Conservation (phyloP, 2,329 filamentous ascomycete species). For the Fusarium goolgardi region DNA sequence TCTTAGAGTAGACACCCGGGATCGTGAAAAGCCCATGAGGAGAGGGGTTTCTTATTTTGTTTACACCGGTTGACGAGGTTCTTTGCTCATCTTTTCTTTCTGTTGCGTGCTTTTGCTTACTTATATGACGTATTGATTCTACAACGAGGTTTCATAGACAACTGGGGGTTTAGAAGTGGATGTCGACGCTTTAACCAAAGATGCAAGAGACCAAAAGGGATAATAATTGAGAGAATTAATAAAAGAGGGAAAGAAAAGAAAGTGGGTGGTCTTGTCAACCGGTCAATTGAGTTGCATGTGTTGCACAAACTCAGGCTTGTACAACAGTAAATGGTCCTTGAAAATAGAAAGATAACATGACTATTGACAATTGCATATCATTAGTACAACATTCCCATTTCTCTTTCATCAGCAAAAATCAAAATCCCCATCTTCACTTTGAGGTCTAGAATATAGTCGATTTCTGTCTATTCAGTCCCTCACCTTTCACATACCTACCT, state of each 20-base stretch:
- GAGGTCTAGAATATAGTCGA: conserved; percentile 2
- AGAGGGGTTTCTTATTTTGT: neutral
- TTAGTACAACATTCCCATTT: conserved; percentile 16
- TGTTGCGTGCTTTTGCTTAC: neutral
- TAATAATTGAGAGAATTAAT: neutral
- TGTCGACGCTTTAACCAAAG: neutral
- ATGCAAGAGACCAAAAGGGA: conserved; percentile 1
- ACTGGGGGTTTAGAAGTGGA: neutral
- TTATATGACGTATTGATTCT: conserved; percentile 37
- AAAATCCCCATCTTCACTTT: conserved; percentile 1
- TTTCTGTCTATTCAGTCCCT: neutral
- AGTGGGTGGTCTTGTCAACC: neutral
- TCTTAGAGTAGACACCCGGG: neutral
- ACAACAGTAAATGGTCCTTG: conserved; percentile 3
- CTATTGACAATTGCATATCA: conserved; percentile 9
- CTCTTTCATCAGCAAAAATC: neutral
- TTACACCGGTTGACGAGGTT: conserved; percentile 17
- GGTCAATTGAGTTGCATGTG: neutral
- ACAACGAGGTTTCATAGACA: neutral
- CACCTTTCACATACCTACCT: neutral
- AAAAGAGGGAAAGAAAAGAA: neutral
- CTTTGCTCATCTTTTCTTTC: neutral
- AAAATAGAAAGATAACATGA: neutral
- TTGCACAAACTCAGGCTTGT: neutral
- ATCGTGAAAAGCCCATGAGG: neutral